phyloP scores from a whole-genome alignment of 345 rosid species.

The Anastatica hierochuntica region DNA sequence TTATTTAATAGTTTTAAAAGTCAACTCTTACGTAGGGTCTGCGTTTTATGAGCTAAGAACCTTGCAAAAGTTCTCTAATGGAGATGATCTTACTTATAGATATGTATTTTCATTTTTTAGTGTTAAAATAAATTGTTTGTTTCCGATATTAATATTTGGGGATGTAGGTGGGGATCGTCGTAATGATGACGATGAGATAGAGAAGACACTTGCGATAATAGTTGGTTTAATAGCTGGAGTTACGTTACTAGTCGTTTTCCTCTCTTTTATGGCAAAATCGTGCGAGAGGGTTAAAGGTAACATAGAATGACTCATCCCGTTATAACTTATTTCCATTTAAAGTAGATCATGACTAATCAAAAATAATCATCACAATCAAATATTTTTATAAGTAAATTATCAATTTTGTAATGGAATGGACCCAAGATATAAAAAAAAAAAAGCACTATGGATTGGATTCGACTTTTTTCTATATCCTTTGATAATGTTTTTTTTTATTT shows the following conservation, averaged over 20 bases:
- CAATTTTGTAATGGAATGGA: slow-evolving; percentile 1
- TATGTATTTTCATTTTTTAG: no score
- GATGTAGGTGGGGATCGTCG: slow-evolving; percentile 22
- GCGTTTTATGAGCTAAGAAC: no score
- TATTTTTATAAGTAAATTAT: not conserved
- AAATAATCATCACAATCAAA: not conserved
- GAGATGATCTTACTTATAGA: no score
- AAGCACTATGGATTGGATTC: slow-evolving; percentile 6
- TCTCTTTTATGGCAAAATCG: slow-evolving; percentile 52
- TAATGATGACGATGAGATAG: slow-evolving; percentile 53
- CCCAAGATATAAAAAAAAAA: no score
- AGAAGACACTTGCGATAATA: slow-evolving; percentile 87
- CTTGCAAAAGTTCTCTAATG: no score
- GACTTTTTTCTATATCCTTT: not conserved
- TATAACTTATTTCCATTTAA: not conserved
- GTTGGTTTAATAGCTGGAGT: slow-evolving; percentile 82
- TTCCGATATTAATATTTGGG: no score
- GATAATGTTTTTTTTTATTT: not conserved
- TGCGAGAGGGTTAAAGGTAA: slow-evolving; percentile 59
- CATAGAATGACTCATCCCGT: not conserved
- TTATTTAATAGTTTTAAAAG: no score
- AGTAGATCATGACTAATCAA: no score
- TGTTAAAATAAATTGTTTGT: no score
- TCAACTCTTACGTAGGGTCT: no score
- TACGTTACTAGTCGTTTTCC: slow-evolving; percentile 59